Conservation (phyloP, 306 rosid genomes). For the Delonix regia region DNA sequence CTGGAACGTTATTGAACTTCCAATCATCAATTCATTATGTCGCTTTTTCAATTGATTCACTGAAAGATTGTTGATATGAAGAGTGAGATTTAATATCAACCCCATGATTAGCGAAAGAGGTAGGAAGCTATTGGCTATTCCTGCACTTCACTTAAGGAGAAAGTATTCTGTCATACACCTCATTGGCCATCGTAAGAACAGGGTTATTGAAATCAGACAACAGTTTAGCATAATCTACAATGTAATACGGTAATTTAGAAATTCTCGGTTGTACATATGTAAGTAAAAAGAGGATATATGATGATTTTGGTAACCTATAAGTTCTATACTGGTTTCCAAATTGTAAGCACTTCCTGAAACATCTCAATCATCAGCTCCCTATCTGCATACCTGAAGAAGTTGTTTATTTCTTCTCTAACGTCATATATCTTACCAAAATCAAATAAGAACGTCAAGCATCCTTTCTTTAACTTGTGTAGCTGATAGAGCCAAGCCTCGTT, state of each 20-base stretch:
- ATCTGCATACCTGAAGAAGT: slow-evolving; percentile 70
- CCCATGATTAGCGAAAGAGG: background rate
- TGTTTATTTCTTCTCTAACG: slow-evolving; percentile 58
- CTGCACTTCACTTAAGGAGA: background rate
- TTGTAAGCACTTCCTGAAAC: slow-evolving; percentile 82
- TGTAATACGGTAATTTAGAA: background rate
- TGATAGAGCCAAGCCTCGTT: slow-evolving; percentile 83
- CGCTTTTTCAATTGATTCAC: background rate
- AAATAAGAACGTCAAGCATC: slow-evolving; percentile 73
- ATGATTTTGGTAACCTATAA: background rate
- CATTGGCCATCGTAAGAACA: background rate
- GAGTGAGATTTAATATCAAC: background rate
- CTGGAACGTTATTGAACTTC: background rate
- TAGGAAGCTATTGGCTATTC: background rate
- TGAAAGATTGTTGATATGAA: background rate
- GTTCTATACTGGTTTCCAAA: slow-evolving; percentile 61
- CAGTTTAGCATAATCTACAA: background rate
- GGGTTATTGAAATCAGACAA: background rate
- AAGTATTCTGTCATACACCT: slow-evolving; percentile 17
- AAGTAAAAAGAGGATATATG: slow-evolving; percentile 27
- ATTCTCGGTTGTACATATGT: background rate
- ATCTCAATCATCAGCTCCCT: slow-evolving; percentile 79
- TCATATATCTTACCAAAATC: slow-evolving; percentile 87
- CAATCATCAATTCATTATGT: background rate
- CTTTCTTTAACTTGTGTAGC: slow-evolving; percentile 77